These are phyloP conservation scores for Penicillium soppii DNA, from an alignment of 495 filamentous ascomycete genomes.

Conservation along the genomic window DNA sequence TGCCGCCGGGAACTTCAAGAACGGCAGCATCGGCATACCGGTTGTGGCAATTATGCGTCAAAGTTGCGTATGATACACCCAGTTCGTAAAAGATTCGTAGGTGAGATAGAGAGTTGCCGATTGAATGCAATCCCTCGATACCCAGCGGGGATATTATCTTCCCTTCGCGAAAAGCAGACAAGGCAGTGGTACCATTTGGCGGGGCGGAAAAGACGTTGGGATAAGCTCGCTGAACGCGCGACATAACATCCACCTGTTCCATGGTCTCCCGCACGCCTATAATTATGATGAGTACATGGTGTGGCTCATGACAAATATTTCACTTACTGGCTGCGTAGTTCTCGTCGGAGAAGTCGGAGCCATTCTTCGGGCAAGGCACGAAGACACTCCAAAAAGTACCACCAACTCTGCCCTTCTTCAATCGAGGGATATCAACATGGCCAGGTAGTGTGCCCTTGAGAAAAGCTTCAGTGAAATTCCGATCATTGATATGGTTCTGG, in stretches of 20 bases:
- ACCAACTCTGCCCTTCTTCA: constrained; percentile 48
- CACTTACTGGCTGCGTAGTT: constrained; percentile 60
- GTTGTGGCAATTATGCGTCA: constrained; percentile 96
- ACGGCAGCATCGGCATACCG: constrained; percentile 83
- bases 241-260: constrained; percentile 80
- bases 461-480: constrained; percentile 70
- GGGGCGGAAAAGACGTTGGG: constrained; percentile 64
- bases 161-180: constrained; percentile 57
- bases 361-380: constrained; percentile 71
- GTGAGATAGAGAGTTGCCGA: constrained; percentile 80
- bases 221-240: constrained; percentile 65
- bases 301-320: not conserved
- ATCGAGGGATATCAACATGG: constrained; percentile 82
- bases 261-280: constrained; percentile 68
- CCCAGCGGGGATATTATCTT: constrained; percentile 70
- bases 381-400: constrained; percentile 93
- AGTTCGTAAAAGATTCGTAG: constrained; percentile 71
- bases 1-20: constrained; percentile 43
- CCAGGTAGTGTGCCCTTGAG: constrained; percentile 59
- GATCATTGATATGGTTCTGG: constrained; percentile 74
- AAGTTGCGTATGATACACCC: constrained; percentile 87
- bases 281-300: not conserved
- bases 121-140: constrained; percentile 93
- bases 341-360: constrained; percentile 67
- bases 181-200: constrained; percentile 56